Evolutionary conservation across 495 filamentous ascomycete species (phyloP), one percentile per base, ranked within the genome.

Genomic region (Tuber calosporum): DNA sequence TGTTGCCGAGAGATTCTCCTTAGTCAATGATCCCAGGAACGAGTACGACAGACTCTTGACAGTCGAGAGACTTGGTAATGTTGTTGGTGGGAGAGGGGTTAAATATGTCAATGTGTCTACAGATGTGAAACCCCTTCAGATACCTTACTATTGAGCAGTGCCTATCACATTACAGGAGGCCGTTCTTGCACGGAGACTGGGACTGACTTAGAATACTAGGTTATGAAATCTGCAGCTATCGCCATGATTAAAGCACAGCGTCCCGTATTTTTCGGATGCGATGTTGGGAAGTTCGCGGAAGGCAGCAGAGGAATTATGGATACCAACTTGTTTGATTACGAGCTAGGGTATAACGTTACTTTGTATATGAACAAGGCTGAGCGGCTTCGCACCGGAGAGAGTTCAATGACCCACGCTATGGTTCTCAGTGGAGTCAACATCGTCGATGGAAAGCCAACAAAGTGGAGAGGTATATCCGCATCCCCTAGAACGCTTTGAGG

Each of bases 371-470:
- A 84, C 78, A 97, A 96, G 84, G 89, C 89, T 2, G 86, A 91
- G 69, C 82, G 92, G 0, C 83, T 96, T 20, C 82, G 86, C 74
- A 90, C 88, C 0, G 89, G 90, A 7, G 93, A 95, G 83, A 88
- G 86, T 34, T 83, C 85, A 8, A 94, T 96, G 93, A 96, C 92
- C 11, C 93, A 95, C 79, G 93, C 93, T 0, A 97, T 97, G 93
- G 91, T 95, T 2, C 83, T 97, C 67, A 96, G 91, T 4, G 93
- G 86, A 0, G 93, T 96, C 67, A 92, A 96, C 81, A 75, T 96
- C 13, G 83, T 82, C n/a, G 85, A 88, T 45, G 88, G 87, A 0
- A 85, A 87, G 79, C 84, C 89, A 2, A 87, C 91, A 5, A 84
- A 92, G 69, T 96, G 93, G 93, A 83, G 92, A 40, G 53, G 53